Evolutionary conservation across 1,284 basidiomycete species (phyloP).

Genomic region (Microstroma glucosiphilum): DNA sequence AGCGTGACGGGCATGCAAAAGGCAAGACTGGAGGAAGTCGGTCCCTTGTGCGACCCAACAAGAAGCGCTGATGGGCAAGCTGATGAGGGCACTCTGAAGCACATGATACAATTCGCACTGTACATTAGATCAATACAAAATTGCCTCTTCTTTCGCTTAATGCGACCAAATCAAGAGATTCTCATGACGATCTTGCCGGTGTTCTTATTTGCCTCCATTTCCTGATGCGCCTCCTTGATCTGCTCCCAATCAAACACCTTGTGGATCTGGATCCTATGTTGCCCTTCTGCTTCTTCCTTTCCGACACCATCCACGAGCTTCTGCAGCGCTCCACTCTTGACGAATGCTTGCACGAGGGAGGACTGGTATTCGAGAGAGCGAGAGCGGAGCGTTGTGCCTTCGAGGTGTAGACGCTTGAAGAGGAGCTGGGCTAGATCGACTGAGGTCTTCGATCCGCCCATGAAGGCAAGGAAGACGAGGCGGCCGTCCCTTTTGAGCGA

Average conservation of each 20-base stretch:
- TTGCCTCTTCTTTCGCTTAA: no score
- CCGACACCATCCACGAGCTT: conserved; percentile 15
- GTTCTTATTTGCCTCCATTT: conserved; percentile 79
- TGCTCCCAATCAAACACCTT: conserved; percentile 67
- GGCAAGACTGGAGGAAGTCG: no score
- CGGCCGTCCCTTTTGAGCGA: conserved; percentile 70
- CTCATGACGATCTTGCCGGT: conserved; percentile 54
- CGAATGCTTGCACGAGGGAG: conserved; percentile 66
- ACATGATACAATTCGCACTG: no score
- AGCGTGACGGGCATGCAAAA: no score
- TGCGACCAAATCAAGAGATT: not conserved
- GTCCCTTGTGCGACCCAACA: no score
- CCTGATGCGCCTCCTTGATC: conserved; percentile 73
- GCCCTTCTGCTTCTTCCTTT: conserved; percentile 7
- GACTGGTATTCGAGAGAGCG: conserved; percentile 74
- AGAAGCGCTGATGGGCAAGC: no score
- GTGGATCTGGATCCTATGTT: conserved; percentile 36
- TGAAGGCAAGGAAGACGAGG: conserved; percentile 64
- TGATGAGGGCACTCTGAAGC: no score
- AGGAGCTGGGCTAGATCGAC: conserved; percentile 67
- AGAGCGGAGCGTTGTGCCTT: conserved; percentile 80
- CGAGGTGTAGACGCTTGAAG: conserved; percentile 78
- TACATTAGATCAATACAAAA: no score
- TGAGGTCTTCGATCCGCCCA: conserved; percentile 66
- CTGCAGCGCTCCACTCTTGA: conserved; percentile 23